Percentiles rank a stretch among this genome's conserved stretches.
Evolutionary conservation across 129 eudicot species (phyloP).

Genomic region (Chrysanthemum seticuspe): DNA sequence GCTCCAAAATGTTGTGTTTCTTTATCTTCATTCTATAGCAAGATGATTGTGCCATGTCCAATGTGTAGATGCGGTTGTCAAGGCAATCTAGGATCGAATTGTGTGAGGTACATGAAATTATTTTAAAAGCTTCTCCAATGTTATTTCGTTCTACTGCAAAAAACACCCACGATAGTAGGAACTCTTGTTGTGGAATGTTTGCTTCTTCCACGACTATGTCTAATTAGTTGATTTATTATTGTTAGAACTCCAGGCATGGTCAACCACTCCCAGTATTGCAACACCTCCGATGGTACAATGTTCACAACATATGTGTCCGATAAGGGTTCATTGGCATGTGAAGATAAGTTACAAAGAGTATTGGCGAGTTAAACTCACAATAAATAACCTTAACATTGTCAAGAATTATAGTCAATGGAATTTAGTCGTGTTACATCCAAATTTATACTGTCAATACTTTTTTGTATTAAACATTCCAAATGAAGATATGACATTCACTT

Average conservation of each 20-base stretch:
- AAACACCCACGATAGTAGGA: no score
- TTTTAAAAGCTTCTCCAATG: neutral
- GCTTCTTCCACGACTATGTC: no score
- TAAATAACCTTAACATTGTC: slow-evolving; percentile 49
- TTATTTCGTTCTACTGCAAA: no score
- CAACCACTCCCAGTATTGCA: slow-evolving; percentile 41
- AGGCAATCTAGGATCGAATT: slow-evolving; percentile 46
- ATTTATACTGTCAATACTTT: neutral
- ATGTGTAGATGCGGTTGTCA: slow-evolving; percentile 68
- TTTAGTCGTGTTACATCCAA: slow-evolving; percentile 66
- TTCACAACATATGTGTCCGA: slow-evolving; percentile 67
- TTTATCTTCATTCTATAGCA: slow-evolving; percentile 65
- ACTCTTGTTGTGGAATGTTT: no score
- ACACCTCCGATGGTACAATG: slow-evolving; percentile 53
- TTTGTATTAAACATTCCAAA: neutral
- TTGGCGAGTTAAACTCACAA: slow-evolving; percentile 81
- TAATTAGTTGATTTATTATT: neutral
- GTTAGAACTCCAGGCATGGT: slow-evolving; percentile 35
- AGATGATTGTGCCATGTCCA: slow-evolving; percentile 62
- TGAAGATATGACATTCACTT: neutral
- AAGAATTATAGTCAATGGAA: slow-evolving; percentile 69
- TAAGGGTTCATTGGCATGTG: slow-evolving; percentile 81
- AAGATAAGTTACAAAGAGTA: slow-evolving; percentile 65
- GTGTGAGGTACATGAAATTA: slow-evolving; percentile 48
- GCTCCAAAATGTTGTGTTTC: slow-evolving; percentile 85